phyloP scores from a whole-genome alignment of 257 asterid species.

The Echium plantagineum region DNA sequence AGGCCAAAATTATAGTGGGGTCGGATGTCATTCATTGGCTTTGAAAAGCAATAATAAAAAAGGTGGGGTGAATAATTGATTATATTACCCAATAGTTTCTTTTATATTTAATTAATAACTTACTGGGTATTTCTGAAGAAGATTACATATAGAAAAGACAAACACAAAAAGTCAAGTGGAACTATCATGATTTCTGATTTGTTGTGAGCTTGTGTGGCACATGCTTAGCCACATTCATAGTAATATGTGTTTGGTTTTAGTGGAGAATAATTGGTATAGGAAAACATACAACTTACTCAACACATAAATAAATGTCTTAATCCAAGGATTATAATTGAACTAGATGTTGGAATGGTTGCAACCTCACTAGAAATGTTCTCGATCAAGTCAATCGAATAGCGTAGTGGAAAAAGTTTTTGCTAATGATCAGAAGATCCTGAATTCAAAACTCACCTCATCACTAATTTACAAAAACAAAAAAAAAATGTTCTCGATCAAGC shows the following conservation, averaged over 20 bases:
- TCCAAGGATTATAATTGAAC: no score
- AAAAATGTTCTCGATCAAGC: no score
- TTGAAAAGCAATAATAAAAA: neutral
- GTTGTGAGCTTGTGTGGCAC: conserved; percentile 46
- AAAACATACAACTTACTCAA: neutral
- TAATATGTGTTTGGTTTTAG: neutral
- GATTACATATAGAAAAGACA: neutral
- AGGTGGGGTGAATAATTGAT: conserved; percentile 2
- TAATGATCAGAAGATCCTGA: no score
- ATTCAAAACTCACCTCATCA: no score
- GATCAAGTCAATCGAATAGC: no score
- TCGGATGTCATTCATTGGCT: conserved; percentile 8
- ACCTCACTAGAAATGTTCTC: no score
- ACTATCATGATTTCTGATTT: conserved; percentile 17
- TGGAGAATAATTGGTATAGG: neutral
- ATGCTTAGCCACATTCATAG: conserved; percentile 48
- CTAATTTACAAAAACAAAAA: no score
- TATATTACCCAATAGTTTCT: neutral
- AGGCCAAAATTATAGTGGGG: conserved; percentile 23
- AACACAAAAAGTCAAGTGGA: neutral
- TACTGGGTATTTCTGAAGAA: neutral
- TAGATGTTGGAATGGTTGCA: no score
- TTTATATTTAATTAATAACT: neutral
- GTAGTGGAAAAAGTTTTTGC: no score
- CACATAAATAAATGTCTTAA: no score